Evolutionary conservation across 2,329 filamentous ascomycete genomes (phyloP), one percentile per base, ranked within the genome.

Genomic region (Juglanconis oblonga): DNA sequence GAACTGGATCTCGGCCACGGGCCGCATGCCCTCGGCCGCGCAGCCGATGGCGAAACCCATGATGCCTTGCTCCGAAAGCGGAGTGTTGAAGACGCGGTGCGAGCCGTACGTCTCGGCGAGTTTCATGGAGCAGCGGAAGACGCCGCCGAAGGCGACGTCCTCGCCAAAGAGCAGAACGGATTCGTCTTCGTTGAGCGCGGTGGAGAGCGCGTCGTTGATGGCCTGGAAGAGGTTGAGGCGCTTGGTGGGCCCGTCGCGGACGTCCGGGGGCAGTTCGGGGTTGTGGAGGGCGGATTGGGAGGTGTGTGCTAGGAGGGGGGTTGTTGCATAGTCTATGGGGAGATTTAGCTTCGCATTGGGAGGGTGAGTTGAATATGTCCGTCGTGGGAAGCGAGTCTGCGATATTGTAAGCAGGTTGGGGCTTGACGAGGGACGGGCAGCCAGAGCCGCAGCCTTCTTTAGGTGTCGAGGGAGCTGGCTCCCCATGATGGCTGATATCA

Each of bases 151-250:
- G 13, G 95, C 91, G 7, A 99, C 92, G 71, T 99, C 95, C 75
- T 99, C 95, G 47, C 95, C 95, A 69, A 99, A 99, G 9, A 99
- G 82, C 59, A 98, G 79, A 29, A 97, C 92, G 17, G 88, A 87
- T 65, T 96, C 91, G 68, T 97, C 93, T 40, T 88, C 85, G 14
- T 89, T 85, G 33, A 99, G 82, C 31, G 94, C 91, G 61, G 89
- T 90, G 29, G 90, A 85, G 29, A 99, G 81, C 10, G 94, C 93
- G 65, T 94, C 87, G 72, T 98, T 98, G 79, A 99, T 87, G 54
- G 95, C 89, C 73, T 96, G 92, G 77, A 95, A 97, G 42, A 97
- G 83, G 76, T 98, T 98, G 82, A 96, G 89, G 66, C 91, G 89
- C 72, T 91, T 92, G 3, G 92, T 94, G 1, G 87, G 82, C 50